Conservation (phyloP, 768 basidiomycete genomes). For the Pholiota microspora region DNA sequence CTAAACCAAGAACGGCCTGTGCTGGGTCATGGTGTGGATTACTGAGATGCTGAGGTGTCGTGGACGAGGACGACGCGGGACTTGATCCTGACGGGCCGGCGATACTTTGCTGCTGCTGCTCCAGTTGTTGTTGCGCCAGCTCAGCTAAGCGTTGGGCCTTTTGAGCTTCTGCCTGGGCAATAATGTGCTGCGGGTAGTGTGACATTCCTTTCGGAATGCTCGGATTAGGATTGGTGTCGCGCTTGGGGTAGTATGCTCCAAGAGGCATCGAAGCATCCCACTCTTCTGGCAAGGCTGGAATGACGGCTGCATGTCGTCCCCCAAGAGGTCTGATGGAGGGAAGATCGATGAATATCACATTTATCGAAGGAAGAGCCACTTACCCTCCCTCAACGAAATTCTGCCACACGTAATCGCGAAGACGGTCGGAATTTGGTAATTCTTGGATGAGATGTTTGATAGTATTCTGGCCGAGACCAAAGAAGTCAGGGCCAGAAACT, state of each 20-base stretch:
- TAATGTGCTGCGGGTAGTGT: constrained; percentile 50
- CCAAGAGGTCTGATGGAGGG: constrained; percentile 56
- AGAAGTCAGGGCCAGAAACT: constrained; percentile 87
- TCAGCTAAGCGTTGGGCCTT: constrained; percentile 23
- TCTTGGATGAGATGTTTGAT: constrained; percentile 92
- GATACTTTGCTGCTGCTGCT: constrained; percentile 20
- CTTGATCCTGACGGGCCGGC: constrained; percentile 18
- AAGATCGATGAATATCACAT: not conserved
- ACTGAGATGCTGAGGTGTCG: not conserved
- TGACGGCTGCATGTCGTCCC: constrained; percentile 79
- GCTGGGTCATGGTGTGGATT: not conserved
- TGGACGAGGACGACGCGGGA: constrained; percentile 1
- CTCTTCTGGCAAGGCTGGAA: constrained; percentile 77
- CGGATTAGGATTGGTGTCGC: constrained; percentile 24
- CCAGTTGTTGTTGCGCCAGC: constrained; percentile 22
- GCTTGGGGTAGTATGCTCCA: constrained; percentile 44
- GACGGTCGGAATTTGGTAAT: constrained; percentile 65
- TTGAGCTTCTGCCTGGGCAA: constrained; percentile 38
- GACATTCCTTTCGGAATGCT: constrained; percentile 36
- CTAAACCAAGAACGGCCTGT: not conserved
- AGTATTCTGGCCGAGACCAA: constrained; percentile 82
- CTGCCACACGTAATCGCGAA: constrained; percentile 86
- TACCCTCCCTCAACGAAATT: constrained; percentile 84
- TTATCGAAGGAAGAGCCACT: constrained; percentile 30
- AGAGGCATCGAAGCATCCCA: constrained; percentile 50